Base-by-base conservation (phyloP, 768 basidiomycete species). In the Pisolithus sp. region DNA sequence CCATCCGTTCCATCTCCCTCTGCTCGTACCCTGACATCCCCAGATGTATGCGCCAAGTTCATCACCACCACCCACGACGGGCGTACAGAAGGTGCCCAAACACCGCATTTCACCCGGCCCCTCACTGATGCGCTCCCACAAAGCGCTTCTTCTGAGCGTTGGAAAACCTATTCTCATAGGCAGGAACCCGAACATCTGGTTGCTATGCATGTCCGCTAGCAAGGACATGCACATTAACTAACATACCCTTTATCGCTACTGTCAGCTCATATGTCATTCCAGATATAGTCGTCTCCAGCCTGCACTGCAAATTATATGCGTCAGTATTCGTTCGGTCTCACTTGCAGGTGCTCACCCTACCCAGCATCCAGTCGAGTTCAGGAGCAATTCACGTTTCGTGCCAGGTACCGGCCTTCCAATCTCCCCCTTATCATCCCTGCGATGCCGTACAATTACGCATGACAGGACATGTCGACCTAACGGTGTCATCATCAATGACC, bases 241-340 rank as follows among this genome's bases (percentile, higher is more conserved):
- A 31, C 26, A 36, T 39, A 46, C 37, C 47, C 31, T 23, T 41
- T 37, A 15, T 54, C 47, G 26, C 24, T 23, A 26, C 50, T 46
- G 46, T 41, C 46, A 73, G 72, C 56, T 71, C 85, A 38, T 92
- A 90, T 58, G 76, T 87, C 26, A 70, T 89, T 28, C 62, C 76
- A 18, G 82, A 87, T 48, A 60, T 69, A 15, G 74, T 79, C 38
- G 81, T 90, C 18, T 92, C 89, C 4, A 79, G 75, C 44, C 59
- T 86, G 34, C 85, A 88, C 64, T 89, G 85, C 74, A 86, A 84
- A 65, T 66, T 87, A 75, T 83, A 88, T 78, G 89, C 85, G 89
- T 86, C 59, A 63, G 78, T 71, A 7, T 54, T 44, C 28, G 26
- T 1, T 20, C 21, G 21, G 13, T 41, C 23, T 17, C 23, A 7